A percentile compares a stretch with the other conserved stretches of the same genome.
phyloP scores from a whole-genome alignment of 73 alveolate genomes.

The Blepharisma japonicum region DNA sequence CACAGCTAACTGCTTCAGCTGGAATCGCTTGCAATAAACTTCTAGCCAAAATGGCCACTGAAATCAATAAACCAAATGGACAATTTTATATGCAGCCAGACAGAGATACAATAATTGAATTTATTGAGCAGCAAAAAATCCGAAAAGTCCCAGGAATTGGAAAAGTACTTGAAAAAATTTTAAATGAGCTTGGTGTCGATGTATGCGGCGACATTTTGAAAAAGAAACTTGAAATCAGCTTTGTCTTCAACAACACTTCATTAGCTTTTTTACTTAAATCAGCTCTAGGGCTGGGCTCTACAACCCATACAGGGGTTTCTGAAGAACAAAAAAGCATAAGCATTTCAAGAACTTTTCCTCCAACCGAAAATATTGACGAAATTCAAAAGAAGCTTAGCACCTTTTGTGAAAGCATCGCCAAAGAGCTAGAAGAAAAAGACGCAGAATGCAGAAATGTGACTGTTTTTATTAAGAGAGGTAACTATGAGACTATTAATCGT shows the following conservation, averaged over 20 bases:
- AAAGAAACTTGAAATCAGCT: constrained; percentile 53
- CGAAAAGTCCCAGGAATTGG: constrained; percentile 96
- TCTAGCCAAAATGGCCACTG: constrained; percentile 98
- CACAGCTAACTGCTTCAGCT: constrained; percentile 92
- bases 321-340: constrained; percentile 63
- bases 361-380: constrained; percentile 39
- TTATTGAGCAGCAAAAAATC: constrained; percentile 66
- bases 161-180: constrained; percentile 63
- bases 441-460: constrained; percentile 39
- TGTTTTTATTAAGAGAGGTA: constrained; percentile 37
- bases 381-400: constrained; percentile 28
- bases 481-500: constrained; percentile 38
- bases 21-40: constrained; percentile 96
- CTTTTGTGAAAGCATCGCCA: constrained; percentile 36
- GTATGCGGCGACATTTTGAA: constrained; percentile 63
- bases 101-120: constrained; percentile 49
- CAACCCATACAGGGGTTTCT: constrained; percentile 50
- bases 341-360: constrained; percentile 40
- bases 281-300: constrained; percentile 67
- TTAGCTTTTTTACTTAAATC: constrained; percentile 45
- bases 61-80: constrained; percentile 98
- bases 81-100: constrained; percentile 68
- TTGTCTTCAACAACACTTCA: constrained; percentile 48
- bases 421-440: constrained; percentile 36
- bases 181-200: constrained; percentile 57